These are phyloP conservation scores for Bjerkandera adusta DNA, from an alignment of 1,284 basidiomycete species.

Conservation along the genomic window DNA sequence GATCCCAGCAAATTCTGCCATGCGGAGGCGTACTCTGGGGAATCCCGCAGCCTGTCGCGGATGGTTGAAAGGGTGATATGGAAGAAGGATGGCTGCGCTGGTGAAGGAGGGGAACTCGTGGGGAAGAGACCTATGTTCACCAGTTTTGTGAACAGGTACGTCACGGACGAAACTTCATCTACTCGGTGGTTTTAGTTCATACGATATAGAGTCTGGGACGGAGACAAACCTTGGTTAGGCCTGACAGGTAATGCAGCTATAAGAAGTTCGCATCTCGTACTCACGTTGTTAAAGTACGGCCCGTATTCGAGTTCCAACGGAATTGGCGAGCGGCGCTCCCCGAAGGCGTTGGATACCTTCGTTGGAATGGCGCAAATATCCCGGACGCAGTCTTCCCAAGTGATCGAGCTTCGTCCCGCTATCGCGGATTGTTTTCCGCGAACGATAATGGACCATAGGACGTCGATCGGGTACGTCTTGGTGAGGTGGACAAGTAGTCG, in stretches of 20 bases:
- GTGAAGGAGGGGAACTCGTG: conserved; percentile 38
- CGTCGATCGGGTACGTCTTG: conserved; percentile 64
- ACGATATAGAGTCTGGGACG: conserved; percentile 1
- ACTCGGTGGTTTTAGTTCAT: conserved; percentile 9
- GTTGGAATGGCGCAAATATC: conserved; percentile 56
- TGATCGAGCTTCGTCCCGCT: conserved; percentile 31
- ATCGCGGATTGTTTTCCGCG: conserved; percentile 9
- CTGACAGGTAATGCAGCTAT: conserved; percentile 29
- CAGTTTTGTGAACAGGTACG: conserved; percentile 62
- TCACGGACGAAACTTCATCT: conserved; percentile 36
- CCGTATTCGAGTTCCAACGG: conserved; percentile 51
- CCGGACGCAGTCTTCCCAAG: conserved; percentile 73
- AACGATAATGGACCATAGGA: conserved; percentile 47
- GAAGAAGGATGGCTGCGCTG: conserved; percentile 69
- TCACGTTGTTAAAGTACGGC: conserved; percentile 50
- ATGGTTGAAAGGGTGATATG: conserved; percentile 45
- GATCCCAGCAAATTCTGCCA: conserved; percentile 51
- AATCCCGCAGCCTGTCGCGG: conserved; percentile 36
- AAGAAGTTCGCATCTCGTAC: conserved; percentile 55
- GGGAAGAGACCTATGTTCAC: conserved; percentile 67
- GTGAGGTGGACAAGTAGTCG: conserved; percentile 53
- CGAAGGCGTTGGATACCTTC: conserved; percentile 65
- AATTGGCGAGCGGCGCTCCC: conserved; percentile 30
- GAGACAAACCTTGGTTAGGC: conserved; percentile 29
- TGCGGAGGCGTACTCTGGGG: conserved; percentile 38